Base-by-base conservation (phyloP, 164 flowering plant species). In the Dillenia suffruticosa region DNA sequence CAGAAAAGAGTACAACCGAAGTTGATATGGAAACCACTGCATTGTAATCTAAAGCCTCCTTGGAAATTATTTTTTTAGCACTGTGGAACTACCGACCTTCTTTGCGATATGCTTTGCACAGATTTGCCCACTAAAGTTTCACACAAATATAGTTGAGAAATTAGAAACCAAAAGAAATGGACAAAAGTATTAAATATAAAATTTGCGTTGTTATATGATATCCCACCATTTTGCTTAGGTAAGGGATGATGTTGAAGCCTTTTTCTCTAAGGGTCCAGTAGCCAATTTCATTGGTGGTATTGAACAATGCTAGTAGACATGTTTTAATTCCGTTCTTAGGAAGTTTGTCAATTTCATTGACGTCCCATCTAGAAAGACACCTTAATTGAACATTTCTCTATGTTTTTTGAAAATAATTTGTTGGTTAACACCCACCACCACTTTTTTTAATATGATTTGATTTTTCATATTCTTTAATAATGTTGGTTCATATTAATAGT, bases 11-110 rank as follows among this genome's bases (percentile, higher is more conserved):
- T 9, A 80, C 49, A 14, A 84, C 45, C 4, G 76, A 64, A 9
- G 76, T 84, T 10, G 83, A 70, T 1, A 82, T 77, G n/a, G 88
- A 80, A 65, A 73, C 66, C 79, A 77, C 79, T 19, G 71, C 88
- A 58, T 79, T 86, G 4, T 62, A 24, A 83, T 13, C 12, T 85
- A 79, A n/a, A n/a, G n/a, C n/a, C 59, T 85, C 86, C 32, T 68
- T n/a, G 8, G 79, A 59, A 0, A 80, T 56, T 50, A 87, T 85
- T 10, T 66, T 72, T 44, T 75, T 58, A 12, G 71, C 74, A 17
- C 16, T 63, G 44, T 72, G 57, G 55, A 58, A 68, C 88, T 88
- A 86, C 49, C 70, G 72, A 50, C 88, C 88, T 68, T 86, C 91
- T 59, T 62, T 68, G 9, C 74, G 47, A 70, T 80, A 57, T 56